Evolutionary conservation across 345 rosid species (phyloP).

Genomic region (Eucalyptus guilfoylei): DNA sequence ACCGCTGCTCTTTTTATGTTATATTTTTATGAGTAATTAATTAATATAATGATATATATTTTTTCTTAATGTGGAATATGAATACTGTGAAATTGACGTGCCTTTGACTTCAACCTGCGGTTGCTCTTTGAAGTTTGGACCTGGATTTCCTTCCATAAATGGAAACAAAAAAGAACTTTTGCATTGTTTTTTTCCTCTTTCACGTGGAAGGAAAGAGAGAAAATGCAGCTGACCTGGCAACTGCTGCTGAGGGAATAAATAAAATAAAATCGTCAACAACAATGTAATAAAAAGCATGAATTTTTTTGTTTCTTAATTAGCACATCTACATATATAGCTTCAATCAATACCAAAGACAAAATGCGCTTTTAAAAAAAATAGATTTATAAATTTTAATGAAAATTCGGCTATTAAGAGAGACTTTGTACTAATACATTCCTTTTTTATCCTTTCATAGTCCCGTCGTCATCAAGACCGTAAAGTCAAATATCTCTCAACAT

Average conservation of each 20-base stretch:
- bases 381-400: background rate
- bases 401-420: background rate
- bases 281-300: background rate
- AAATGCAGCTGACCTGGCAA: background rate
- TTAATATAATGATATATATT: background rate
- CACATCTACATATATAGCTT: background rate
- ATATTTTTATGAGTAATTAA: background rate
- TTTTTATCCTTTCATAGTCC: background rate
- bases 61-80: background rate
- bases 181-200: background rate
- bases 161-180: background rate
- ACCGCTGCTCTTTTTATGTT: background rate
- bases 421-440: background rate
- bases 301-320: background rate
- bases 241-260: background rate
- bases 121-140: background rate
- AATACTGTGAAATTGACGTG: background rate
- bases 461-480: fast-evolving
- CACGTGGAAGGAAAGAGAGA: background rate
- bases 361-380: background rate
- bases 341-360: background rate
- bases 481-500: background rate
- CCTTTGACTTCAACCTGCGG: background rate
- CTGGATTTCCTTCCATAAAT: background rate
- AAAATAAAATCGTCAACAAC: background rate